Percentiles rank a stretch among this genome's conserved stretches.
phyloP scores from a whole-genome alignment of 371 early-diverging fungal species.

The Mortierella sp. region DNA sequence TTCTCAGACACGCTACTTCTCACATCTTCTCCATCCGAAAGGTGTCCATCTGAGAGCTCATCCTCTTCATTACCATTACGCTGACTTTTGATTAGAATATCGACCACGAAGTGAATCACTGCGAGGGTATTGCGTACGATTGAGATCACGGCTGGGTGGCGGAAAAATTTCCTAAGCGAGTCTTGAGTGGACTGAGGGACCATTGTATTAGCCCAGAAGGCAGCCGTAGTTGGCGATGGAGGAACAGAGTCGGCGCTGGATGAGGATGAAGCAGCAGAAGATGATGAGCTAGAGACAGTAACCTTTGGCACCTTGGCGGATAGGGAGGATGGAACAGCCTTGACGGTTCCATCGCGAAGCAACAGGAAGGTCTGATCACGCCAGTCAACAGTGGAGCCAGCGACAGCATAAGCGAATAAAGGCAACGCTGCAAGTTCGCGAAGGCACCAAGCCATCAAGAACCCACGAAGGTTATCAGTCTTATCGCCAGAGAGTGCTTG shows the following conservation, averaged over 20 bases:
- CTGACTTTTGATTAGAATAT: slow-evolving; percentile 57
- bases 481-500: slow-evolving; percentile 61
- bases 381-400: slow-evolving; percentile 89
- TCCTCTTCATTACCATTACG: slow-evolving; percentile 55
- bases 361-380: slow-evolving; percentile 76
- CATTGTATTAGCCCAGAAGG: slow-evolving; percentile 53
- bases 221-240: slow-evolving; percentile 36
- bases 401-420: slow-evolving; percentile 83
- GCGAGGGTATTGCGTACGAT: slow-evolving; percentile 44
- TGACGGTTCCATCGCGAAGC: slow-evolving; percentile 69
- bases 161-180: slow-evolving; percentile 51
- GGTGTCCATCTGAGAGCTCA: slow-evolving; percentile 12
- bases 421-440: slow-evolving; percentile 89
- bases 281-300: slow-evolving; percentile 6
- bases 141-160: slow-evolving; percentile 49
- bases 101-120: slow-evolving; percentile 54
- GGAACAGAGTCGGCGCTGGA: slow-evolving; percentile 22
- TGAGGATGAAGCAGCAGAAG: slow-evolving; percentile 18
- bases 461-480: slow-evolving; percentile 54
- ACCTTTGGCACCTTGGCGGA: slow-evolving; percentile 28
- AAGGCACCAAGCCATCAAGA: slow-evolving; percentile 74
- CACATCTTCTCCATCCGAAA: slow-evolving; percentile 3
- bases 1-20: slow-evolving; percentile 9
- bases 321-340: slow-evolving; percentile 27
- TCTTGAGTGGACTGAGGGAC: slow-evolving; percentile 51